These are phyloP conservation scores for Sanghuangporus weigelae DNA, from an alignment of 1,284 basidiomycete species.

Conservation along the genomic window DNA sequence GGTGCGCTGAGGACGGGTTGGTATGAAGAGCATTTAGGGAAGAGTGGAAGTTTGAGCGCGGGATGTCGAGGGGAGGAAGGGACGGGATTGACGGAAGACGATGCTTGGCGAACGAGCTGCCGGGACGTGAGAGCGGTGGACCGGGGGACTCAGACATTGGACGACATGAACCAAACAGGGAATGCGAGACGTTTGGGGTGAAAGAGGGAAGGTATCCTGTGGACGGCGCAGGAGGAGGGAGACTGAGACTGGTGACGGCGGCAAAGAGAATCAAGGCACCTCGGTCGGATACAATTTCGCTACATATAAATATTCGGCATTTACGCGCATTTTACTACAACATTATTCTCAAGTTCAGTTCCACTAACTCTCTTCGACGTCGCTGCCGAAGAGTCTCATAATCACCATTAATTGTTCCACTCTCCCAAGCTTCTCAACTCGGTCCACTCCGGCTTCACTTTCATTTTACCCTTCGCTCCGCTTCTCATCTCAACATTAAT, in stretches of 20 bases:
- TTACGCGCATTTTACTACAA: too few species aligned
- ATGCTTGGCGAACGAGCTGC: neutral
- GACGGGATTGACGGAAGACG: slow-evolving; percentile 13
- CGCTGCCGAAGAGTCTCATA: too few species aligned
- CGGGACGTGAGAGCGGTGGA: neutral
- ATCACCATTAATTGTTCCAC: too few species aligned
- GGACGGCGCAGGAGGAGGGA: neutral
- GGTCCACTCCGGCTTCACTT: too few species aligned
- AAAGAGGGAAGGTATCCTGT: neutral
- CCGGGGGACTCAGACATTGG: slow-evolving; percentile 4
- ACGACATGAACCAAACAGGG: neutral
- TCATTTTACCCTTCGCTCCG: too few species aligned
- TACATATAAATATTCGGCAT: neutral
- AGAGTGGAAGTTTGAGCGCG: slow-evolving; percentile 1
- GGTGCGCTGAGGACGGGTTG: neutral
- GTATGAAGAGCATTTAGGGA: neutral
- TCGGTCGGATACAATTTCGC: neutral
- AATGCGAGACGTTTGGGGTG: neutral
- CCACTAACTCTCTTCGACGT: too few species aligned
- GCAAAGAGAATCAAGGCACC: neutral
- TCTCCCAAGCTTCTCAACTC: too few species aligned
- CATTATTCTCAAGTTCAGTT: too few species aligned
- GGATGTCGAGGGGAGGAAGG: slow-evolving; percentile 14
- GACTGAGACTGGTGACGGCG: neutral
- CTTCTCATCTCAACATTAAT: too few species aligned